Evolutionary conservation across 2,329 filamentous ascomycete species (phyloP).

Genomic region (Fusarium chlamydosporum): DNA sequence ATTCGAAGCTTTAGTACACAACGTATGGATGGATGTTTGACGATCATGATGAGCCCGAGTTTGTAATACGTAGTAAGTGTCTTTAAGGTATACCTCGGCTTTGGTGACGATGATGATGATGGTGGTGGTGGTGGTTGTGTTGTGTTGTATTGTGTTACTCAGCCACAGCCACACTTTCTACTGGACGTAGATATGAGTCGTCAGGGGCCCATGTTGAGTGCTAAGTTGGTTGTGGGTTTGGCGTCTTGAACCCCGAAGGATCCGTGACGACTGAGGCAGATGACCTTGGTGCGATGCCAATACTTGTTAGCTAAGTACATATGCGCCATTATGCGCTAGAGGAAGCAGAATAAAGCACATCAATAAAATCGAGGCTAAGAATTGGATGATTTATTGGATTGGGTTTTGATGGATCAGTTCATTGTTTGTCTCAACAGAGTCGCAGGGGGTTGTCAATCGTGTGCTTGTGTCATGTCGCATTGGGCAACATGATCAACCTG

Average conservation of each 20-base stretch:
- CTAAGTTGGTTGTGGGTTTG: constrained; percentile 24
- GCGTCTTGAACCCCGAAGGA: constrained; percentile 43
- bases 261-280: constrained; percentile 43
- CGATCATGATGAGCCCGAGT: constrained; percentile 23
- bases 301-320: background rate
- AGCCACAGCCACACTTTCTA: constrained; percentile 36
- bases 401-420: background rate
- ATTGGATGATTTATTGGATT: background rate
- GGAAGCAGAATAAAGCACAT: background rate
- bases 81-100: constrained; percentile 1
- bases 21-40: constrained; percentile 19
- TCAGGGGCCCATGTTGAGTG: constrained; percentile 24
- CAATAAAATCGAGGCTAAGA: background rate
- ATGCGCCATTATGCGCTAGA: background rate
- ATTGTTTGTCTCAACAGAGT: background rate
- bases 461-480: constrained; percentile 24
- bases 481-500: constrained; percentile 37
- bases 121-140: background rate
- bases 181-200: constrained; percentile 31
- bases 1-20: constrained; percentile 11
- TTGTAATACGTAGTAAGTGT: constrained; percentile 3
- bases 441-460: background rate
- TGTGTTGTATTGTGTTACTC: constrained; percentile 15
- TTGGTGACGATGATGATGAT: constrained; percentile 2
- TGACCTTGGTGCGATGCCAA: constrained; percentile 28